These are phyloP conservation scores for Chaetomium fimeti DNA, from an alignment of 495 filamentous ascomycete genomes.

Conservation along the genomic window DNA sequence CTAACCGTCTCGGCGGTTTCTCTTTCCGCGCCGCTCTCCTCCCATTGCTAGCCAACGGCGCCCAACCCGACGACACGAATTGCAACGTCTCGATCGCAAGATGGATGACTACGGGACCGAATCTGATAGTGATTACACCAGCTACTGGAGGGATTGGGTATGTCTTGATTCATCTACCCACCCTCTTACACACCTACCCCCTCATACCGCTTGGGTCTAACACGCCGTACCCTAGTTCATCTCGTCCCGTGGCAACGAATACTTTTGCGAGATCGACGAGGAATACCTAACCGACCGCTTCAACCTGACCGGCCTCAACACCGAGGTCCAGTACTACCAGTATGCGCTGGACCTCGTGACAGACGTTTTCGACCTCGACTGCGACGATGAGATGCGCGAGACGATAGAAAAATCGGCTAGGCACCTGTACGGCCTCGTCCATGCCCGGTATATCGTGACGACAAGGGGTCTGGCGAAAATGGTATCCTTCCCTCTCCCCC, in stretches of 20 bases:
- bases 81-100: not conserved
- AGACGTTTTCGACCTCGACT: constrained; percentile 99
- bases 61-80: not conserved
- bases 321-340: constrained; percentile 97
- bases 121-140: constrained; percentile 97
- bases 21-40: not conserved
- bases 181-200: not conserved
- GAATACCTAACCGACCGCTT: constrained; percentile 98
- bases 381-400: constrained; percentile 96
- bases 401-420: constrained; percentile 97
- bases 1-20: not conserved
- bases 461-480: constrained; percentile 93
- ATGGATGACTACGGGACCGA: constrained; percentile 98
- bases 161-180: constrained; percentile 39
- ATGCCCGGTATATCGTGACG: constrained; percentile 96
- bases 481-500: constrained; percentile 53
- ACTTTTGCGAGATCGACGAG: constrained; percentile 99
- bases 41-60: not conserved
- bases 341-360: constrained; percentile 98
- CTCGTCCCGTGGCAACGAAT: constrained; percentile 94
- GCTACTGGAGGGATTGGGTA: constrained; percentile 99
- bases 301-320: constrained; percentile 95
- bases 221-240: constrained; percentile 69
- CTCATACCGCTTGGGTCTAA: constrained; percentile 23
- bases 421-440: constrained; percentile 93